These are phyloP conservation scores for Russula lepida DNA, from an alignment of 768 basidiomycete species.

Conservation along the genomic window DNA sequence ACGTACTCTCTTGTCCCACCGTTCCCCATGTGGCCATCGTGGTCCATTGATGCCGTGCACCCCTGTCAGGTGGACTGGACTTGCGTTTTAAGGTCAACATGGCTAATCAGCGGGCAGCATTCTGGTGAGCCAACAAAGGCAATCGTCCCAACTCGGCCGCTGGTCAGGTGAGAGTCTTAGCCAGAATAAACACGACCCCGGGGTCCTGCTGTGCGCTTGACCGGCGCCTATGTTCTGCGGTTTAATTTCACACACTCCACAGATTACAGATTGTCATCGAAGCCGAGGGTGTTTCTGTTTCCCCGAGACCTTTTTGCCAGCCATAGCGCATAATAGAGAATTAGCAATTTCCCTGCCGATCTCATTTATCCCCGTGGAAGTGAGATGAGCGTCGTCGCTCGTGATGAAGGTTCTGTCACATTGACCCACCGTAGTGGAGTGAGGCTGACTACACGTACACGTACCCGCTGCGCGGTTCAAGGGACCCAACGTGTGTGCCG, in stretches of 20 bases:
- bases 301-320: not conserved
- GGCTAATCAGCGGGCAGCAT: slow-evolving; percentile 11
- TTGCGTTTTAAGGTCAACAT: slow-evolving; percentile 12
- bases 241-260: not conserved
- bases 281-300: not conserved
- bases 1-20: not conserved
- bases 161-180: slow-evolving; percentile 1
- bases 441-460: not conserved
- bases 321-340: not conserved
- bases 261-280: slow-evolving; percentile 6
- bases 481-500: slow-evolving; percentile 15
- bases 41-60: not conserved
- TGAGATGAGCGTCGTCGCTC: not conserved
- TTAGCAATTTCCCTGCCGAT: slow-evolving; percentile 1
- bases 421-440: not conserved
- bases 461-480: not conserved
- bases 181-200: slow-evolving; percentile 1
- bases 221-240: not conserved
- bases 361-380: not conserved
- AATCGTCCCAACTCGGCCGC: slow-evolving; percentile 1
- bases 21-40: slow-evolving; percentile 5
- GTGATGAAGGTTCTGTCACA: not conserved
- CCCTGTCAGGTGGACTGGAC: slow-evolving; percentile 15
- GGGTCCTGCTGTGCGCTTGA: not conserved
- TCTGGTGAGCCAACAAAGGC: not conserved